Evolutionary conservation across 140 eudicot species (phyloP), one percentile per base, ranked within the genome.

Genomic region (Senecio squalidus): DNA sequence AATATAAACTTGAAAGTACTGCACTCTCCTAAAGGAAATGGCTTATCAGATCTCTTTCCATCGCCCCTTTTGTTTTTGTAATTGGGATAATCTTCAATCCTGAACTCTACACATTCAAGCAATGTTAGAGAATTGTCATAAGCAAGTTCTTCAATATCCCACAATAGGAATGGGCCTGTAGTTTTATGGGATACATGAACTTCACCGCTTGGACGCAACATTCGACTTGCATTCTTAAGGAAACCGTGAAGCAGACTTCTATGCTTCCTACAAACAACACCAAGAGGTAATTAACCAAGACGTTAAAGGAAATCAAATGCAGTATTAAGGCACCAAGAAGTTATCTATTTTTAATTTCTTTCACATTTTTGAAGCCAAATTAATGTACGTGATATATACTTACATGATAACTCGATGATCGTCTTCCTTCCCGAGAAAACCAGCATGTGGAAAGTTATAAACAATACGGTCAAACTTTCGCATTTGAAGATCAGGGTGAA

Each of bases 121-220:
- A 76, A 64, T 1, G 1, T 0, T 58, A 88, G 62, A 18, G 63
- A 57, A 25, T 55, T 71, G 20, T 51, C 20, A n/a, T 10, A 11
- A 7, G 76, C 96, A n/a, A 88, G 77, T 38, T 75, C 75, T 70
- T 76, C 72, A 21, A 88, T 67, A 48, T 76, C 55, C 94, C 94
- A 88, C 3, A 2, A 3, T 74, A 38, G 0, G 11, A 76, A 84
- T 5, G 94, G 91, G 59, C 21, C 2, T 0, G 77, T 22, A 4
- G 81, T 79, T 51, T 88, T 88, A 80, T 88, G 96, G 15, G 48
- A 68, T 4, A 88, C 75, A 33, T 88, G 96, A 8, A 88, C 47
- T 67, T 88, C 88, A 38, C 94, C 94, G 39, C 66, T 4, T 1
- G 39, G 47, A 6, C 72, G 58, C 41, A 88, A 58, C 85, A 88